Evolutionary conservation across 1,284 basidiomycete genomes (phyloP).

Genomic region (Microbotryum scabiosae): DNA sequence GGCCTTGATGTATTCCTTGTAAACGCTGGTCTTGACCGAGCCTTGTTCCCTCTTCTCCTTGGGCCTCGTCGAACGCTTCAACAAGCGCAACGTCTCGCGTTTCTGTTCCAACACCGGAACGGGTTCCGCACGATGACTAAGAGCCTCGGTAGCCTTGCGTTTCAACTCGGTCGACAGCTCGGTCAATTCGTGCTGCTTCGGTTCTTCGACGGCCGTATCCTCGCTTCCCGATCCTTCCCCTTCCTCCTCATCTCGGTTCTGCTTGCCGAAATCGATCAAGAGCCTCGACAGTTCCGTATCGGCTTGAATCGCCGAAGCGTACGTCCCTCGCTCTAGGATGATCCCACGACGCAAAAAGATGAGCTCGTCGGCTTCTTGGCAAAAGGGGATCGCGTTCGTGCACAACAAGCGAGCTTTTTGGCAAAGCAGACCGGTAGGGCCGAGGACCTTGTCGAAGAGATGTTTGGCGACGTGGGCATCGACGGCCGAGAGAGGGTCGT

Average conservation of each 20-base stretch:
- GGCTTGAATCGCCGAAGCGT: constrained; percentile 50
- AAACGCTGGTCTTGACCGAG: constrained; percentile 67
- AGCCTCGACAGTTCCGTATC: constrained; percentile 68
- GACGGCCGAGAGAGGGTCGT: constrained; percentile 51
- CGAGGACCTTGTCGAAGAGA: constrained; percentile 72
- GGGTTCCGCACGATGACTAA: constrained; percentile 24
- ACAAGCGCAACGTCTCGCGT: constrained; percentile 13
- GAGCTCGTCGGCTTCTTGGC: constrained; percentile 70
- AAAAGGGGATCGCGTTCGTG: constrained; percentile 79
- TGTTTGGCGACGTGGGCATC: constrained; percentile 64
- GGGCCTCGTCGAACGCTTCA: constrained; percentile 43
- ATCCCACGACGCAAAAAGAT: constrained; percentile 73
- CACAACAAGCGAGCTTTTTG: constrained; percentile 80
- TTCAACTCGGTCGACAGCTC: constrained; percentile 35
- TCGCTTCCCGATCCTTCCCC: constrained; percentile 41
- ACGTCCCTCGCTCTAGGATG: constrained; percentile 56
- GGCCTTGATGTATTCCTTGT: constrained; percentile 67
- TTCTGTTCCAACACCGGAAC: constrained; percentile 28
- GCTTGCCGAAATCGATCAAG: constrained; percentile 51
- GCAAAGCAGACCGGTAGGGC: constrained; percentile 73
- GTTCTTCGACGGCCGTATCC: constrained; percentile 40
- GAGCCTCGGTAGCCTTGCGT: constrained; percentile 8
- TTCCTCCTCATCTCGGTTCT: constrained; percentile 35
- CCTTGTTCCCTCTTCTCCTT: constrained; percentile 69
- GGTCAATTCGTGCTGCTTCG: constrained; percentile 27